A percentile compares a stretch with the other conserved stretches of the same genome.
Conservation (phyloP, 108 stramenopile species). For the Nannochloropsis gaditana region DNA sequence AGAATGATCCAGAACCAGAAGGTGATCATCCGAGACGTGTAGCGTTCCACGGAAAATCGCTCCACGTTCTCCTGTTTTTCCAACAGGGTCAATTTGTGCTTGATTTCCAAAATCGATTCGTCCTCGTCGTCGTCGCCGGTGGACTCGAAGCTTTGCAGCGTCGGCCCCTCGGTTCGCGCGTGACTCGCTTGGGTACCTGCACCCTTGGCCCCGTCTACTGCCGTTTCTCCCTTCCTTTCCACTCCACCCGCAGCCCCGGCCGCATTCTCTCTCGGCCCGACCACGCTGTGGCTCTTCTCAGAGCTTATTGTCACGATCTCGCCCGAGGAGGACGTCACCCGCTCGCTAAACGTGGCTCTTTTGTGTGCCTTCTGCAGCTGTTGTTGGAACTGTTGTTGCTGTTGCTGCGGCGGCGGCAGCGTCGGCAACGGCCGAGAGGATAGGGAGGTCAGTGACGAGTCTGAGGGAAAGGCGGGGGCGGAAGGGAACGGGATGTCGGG, state of each 20-base stretch:
- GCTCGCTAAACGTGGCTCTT: neutral
- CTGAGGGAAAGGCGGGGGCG: neutral
- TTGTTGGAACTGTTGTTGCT: neutral
- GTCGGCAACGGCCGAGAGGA: too few relatives aligned
- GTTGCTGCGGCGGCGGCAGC: neutral
- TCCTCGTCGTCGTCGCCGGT: neutral
- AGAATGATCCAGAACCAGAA: slow-evolving; percentile 20
- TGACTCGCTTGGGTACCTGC: neutral
- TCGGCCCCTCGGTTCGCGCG: neutral
- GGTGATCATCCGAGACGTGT: neutral
- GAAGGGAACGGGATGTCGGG: neutral
- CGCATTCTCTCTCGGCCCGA: neutral
- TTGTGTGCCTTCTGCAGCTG: neutral
- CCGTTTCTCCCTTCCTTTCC: neutral
- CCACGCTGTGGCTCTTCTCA: neutral
- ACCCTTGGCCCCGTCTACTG: too few relatives aligned
- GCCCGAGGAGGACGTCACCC: neutral
- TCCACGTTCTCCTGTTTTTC: neutral
- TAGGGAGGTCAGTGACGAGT: neutral
- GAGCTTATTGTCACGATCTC: too few relatives aligned
- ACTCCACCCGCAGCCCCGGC: neutral
- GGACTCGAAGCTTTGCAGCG: neutral
- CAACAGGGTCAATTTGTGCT: slow-evolving; percentile 6
- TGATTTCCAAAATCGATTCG: slow-evolving; percentile 11
- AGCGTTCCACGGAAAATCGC: neutral